Percentiles rank a stretch among this genome's conserved stretches.
phyloP scores from a whole-genome alignment of 805 yeast species.

The Metschnikowia kunwiensis region DNA sequence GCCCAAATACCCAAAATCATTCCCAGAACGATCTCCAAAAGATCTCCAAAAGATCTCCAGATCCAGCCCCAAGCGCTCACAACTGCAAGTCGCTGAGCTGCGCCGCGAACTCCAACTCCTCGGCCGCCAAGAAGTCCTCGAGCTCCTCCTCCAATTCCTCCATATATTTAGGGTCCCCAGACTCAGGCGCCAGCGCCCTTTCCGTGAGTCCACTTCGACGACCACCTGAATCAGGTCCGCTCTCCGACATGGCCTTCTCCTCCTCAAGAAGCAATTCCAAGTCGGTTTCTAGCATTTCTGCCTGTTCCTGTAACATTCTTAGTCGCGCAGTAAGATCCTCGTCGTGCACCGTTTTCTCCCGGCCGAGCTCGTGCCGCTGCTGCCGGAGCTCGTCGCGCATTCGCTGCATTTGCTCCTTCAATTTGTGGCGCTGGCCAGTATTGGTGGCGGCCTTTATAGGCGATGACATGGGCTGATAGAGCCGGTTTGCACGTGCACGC shows the following conservation, averaged over 20 bases:
- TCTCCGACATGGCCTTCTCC: slow-evolving; percentile 5
- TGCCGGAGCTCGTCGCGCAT: slow-evolving; percentile 14
- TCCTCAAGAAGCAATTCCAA: slow-evolving; percentile 11
- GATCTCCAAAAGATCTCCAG: too few species aligned
- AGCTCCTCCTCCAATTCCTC: slow-evolving; percentile 15
- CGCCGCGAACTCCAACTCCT: slow-evolving; percentile 20
- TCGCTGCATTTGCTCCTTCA: slow-evolving; percentile 9
- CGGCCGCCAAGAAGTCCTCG: slow-evolving; percentile 15
- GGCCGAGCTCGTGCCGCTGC: slow-evolving; percentile 8
- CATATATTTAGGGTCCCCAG: slow-evolving; percentile 1
- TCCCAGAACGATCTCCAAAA: too few species aligned
- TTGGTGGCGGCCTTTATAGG: slow-evolving; percentile 8
- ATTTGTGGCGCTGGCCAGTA: slow-evolving; percentile 2
- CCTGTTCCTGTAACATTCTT: slow-evolving; percentile 11
- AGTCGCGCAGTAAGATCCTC: slow-evolving; percentile 9
- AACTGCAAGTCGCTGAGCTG: slow-evolving; percentile 15
- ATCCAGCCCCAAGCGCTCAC: too few species aligned
- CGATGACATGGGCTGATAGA: slow-evolving; percentile 18
- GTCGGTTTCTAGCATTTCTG: slow-evolving; percentile 13
- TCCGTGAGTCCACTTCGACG: background rate
- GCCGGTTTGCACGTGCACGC: slow-evolving; percentile 10
- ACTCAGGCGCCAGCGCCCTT: slow-evolving; percentile 3
- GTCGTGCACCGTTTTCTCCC: slow-evolving; percentile 15
- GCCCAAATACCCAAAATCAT: too few species aligned
- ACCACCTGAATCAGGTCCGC: background rate